A percentile compares a stretch with the other conserved stretches of the same genome.
Conservation (phyloP, 257 asterid genomes). For the Asclepias syriaca region DNA sequence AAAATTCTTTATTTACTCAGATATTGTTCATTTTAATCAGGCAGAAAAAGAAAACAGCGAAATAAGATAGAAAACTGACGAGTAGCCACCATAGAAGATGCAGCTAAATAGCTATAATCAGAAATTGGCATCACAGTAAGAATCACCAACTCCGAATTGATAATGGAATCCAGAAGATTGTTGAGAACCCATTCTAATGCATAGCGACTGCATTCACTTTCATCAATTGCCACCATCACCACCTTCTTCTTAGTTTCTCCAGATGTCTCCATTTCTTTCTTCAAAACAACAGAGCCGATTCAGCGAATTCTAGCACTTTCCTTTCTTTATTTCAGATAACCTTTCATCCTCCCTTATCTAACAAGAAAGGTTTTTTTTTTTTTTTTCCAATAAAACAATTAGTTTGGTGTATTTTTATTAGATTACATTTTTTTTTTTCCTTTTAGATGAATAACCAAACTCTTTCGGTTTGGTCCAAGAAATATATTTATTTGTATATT, state of each 20-base stretch:
- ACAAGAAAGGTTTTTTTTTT: too few species aligned
- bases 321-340: too few species aligned
- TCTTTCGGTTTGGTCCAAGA: too few species aligned
- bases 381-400: too few species aligned
- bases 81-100: slow-evolving; percentile 49
- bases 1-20: too few species aligned
- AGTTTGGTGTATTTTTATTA: too few species aligned
- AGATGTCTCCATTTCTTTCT: slow-evolving; percentile 5
- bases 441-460: too few species aligned
- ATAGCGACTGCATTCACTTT: slow-evolving; percentile 49
- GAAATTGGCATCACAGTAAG: slow-evolving; percentile 46
- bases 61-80: slow-evolving; percentile 31
- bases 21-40: background rate
- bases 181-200: slow-evolving; percentile 56
- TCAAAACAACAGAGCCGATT: background rate
- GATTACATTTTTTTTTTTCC: too few species aligned
- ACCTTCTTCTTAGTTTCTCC: slow-evolving; percentile 28
- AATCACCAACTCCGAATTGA: slow-evolving; percentile 32
- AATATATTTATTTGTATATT: too few species aligned
- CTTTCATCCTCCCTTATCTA: too few species aligned
- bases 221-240: slow-evolving; percentile 73
- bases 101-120: slow-evolving; percentile 37
- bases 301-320: background rate
- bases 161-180: slow-evolving; percentile 27
- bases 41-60: background rate